Evolutionary conservation across 2,329 filamentous ascomycete species (phyloP), one percentile per base, ranked within the genome.

Genomic region (Fusarium sp.): DNA sequence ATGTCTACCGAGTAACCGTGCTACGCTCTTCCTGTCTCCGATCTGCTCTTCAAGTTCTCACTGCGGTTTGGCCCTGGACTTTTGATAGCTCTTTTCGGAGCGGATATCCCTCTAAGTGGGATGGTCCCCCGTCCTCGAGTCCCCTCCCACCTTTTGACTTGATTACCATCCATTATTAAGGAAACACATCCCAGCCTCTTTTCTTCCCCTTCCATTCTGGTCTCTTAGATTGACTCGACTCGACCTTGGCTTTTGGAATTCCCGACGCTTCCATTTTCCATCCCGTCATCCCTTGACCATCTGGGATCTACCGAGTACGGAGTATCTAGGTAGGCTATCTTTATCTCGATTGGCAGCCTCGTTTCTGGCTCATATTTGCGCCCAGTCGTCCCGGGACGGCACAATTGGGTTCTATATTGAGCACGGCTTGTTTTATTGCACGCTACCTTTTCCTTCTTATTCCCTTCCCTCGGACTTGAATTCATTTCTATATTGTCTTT

Each of bases 91-190:
- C 53, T 65, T 68, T 67, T 67, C 45, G 64, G 64, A 65, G 44
- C 53, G 65, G 53, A 60, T 68, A 55, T 67, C 64, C 64, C 58
- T 67, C 48, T 43, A 67, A 65, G 38, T 56, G 56, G 64, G 64
- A 67, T 64, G 65, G 44, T 54, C 42, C 43, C 45, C 47, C 44
- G 43, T 32, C 44, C 28, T 56, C 39, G 20, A 49, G 44, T 63
- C 40, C 61, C 45, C 38, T 62, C 34, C 49, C 30, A 24, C 50
- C 40, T 62, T 28, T 43, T 43, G 49, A 54, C 55, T 60, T 45
- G 42, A 54, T n/a, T 36, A 36, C 34, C 34, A 52, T 48, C 49
- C 50, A 65, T 68, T 68, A 68, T 65, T 68, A 67, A 68, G 64
- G 59, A 60, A 63, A 65, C 64, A 26, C 61, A 68, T 67, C 65